phyloP scores from a whole-genome alignment of 1,284 basidiomycete genomes.

The Rugiboletus extremiorientalis region DNA sequence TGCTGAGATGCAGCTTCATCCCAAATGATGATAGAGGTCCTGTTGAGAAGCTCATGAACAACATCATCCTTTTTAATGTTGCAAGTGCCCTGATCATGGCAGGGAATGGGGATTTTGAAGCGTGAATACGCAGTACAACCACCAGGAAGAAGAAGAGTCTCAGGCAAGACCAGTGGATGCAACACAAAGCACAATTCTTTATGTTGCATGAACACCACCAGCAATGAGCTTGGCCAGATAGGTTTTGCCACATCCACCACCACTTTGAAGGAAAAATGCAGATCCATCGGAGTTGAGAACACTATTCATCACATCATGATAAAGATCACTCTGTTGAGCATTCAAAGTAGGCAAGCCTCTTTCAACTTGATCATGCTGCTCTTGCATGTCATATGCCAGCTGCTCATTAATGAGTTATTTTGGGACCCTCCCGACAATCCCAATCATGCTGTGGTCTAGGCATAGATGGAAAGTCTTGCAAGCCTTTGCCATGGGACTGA shows the following conservation, averaged over 20 bases:
- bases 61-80: conserved; percentile 30
- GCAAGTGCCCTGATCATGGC: conserved; percentile 33
- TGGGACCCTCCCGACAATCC: conserved; percentile 11
- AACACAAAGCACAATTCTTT: conserved; percentile 35
- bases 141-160: conserved; percentile 13
- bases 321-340: conserved; percentile 6
- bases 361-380: conserved; percentile 15
- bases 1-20: too few relatives aligned
- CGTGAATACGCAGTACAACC: conserved; percentile 12
- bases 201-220: conserved; percentile 26
- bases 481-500: conserved; percentile 17
- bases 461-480: conserved; percentile 34
- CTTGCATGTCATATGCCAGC: conserved; percentile 30
- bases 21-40: not conserved
- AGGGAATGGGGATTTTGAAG: conserved; percentile 22
- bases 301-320: conserved; percentile 14
- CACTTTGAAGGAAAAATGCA: conserved; percentile 45
- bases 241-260: conserved; percentile 51
- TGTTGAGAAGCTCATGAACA: not conserved
- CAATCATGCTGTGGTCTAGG: conserved; percentile 34
- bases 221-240: conserved; percentile 45
- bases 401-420: conserved; percentile 44
- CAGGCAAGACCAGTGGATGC: conserved; percentile 28
- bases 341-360: conserved; percentile 3
- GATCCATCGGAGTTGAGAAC: not conserved